A percentile compares a stretch with the other conserved stretches of the same genome.
Evolutionary conservation across 2,329 filamentous ascomycete genomes (phyloP).

Genomic region (Penicillium palitans): DNA sequence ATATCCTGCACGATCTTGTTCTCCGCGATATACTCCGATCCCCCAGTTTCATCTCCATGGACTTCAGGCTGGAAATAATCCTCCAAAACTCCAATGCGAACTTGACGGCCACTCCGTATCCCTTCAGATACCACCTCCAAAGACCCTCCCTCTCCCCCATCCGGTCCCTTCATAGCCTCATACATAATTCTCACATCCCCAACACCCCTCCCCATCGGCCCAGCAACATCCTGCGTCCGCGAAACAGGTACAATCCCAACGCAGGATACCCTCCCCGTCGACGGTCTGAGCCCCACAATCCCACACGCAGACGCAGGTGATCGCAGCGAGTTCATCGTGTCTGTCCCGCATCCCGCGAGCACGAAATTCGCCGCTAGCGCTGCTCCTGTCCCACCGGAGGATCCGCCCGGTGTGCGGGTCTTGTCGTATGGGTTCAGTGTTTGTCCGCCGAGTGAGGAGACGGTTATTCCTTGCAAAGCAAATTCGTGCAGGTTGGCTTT

Average conservation of each 20-base stretch:
- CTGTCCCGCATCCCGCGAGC: conserved; percentile 59
- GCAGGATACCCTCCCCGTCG: conserved; percentile 53
- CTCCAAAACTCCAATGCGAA: conserved; percentile 52
- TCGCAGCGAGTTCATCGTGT: conserved; percentile 63
- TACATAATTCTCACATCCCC: conserved; percentile 30
- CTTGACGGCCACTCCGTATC: background rate
- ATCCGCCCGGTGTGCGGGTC: conserved; percentile 65
- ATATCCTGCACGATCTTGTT: conserved; percentile 58
- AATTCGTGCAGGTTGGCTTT: conserved; percentile 65
- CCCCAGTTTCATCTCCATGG: conserved; percentile 8
- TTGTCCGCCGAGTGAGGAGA: conserved; percentile 64
- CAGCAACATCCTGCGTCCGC: conserved; percentile 57
- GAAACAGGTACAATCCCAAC: conserved; percentile 58
- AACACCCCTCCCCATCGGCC: conserved; percentile 54
- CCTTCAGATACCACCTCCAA: background rate
- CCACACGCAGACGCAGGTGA: conserved; percentile 63
- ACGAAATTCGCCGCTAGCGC: conserved; percentile 60
- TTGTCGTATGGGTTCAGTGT: conserved; percentile 67
- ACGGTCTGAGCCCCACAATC: conserved; percentile 61
- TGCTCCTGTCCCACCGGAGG: conserved; percentile 63
- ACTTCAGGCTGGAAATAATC: conserved; percentile 55
- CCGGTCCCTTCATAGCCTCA: conserved; percentile 27
- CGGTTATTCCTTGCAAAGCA: conserved; percentile 62
- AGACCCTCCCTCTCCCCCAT: background rate
- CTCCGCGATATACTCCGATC: conserved; percentile 42